Base-by-base conservation (phyloP, 805 yeast genomes). In the Pichia pseudocactophila region DNA sequence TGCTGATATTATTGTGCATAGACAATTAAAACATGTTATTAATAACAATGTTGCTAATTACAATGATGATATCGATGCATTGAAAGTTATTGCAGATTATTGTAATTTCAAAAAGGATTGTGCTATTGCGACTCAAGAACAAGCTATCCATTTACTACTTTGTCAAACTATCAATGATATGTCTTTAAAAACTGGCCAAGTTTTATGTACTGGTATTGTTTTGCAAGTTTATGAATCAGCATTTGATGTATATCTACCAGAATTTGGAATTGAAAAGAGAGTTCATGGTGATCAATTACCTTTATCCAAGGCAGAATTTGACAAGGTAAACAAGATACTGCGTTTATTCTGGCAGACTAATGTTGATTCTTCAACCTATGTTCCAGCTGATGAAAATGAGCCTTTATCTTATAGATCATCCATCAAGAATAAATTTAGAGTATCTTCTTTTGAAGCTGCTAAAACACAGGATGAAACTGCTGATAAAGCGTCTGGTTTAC, bases 251-350 rank as follows among this genome's bases (percentile, higher is more conserved):
- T 76, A 83, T 50, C 70, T 89, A 48, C 96, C 96, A 2, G 96
- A 87, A 50, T 82, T 88, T 65, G 97, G 97, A 35, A 83, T 89
- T 53, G 97, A 89, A 59, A 89, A 89, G 63, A 73, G 97, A 55
- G 96, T 89, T 18, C 98, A 92, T 57, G 97, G 97, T 22, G 98
- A 92, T 63, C 97, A 92, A 63, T 69, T 92, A 43, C 97, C 97
- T 10, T 69, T 90, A 48, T 76, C 76, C 19, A 89, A 88, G 61
- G 97, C 97, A 5, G 97, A 92, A 61, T 92, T 83, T 59, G 89
- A 85, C 59, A 83, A 81, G 57, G 54, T 58, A 15, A 66, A 73
- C 33, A 72, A 86, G 36, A 64, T 78, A 9, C 69, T 90, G 54
- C 96, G 90, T 58, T 67, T 90, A 38, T 87, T 75, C 57, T 90